Percentiles rank a stretch among this genome's conserved stretches.
phyloP scores from a whole-genome alignment of 345 rosid species.

The Rhodamnia argentea region DNA sequence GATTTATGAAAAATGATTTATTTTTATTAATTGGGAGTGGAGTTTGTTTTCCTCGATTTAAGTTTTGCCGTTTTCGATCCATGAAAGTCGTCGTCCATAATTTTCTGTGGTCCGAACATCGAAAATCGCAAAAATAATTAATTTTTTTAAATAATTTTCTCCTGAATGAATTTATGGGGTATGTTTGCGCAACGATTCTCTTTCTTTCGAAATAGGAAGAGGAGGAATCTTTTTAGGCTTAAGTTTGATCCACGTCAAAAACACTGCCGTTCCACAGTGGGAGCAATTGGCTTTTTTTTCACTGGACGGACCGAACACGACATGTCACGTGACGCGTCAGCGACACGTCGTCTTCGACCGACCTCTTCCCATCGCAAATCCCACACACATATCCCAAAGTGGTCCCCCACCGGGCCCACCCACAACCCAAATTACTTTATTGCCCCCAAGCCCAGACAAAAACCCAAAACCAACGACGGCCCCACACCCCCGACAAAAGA shows the following conservation, averaged over 20 bases:
- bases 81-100: too few relatives aligned
- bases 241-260: background rate
- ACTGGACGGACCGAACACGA: background rate
- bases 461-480: background rate
- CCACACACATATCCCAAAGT: background rate
- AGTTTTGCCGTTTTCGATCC: too few relatives aligned
- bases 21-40: too few relatives aligned
- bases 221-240: background rate
- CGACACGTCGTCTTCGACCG: background rate
- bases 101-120: too few relatives aligned
- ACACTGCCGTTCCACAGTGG: background rate
- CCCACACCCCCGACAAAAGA: background rate
- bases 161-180: background rate
- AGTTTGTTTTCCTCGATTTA: too few relatives aligned
- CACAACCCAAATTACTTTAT: background rate
- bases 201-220: background rate
- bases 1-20: too few relatives aligned
- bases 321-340: constrained; percentile 2
- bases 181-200: background rate
- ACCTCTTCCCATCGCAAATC: background rate
- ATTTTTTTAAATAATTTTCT: too few relatives aligned
- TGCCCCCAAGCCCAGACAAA: background rate
- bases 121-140: too few relatives aligned
- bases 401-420: background rate
- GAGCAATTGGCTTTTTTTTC: background rate